These are phyloP conservation scores for Russula emetica DNA, from an alignment of 768 basidiomycete species.

Conservation along the genomic window DNA sequence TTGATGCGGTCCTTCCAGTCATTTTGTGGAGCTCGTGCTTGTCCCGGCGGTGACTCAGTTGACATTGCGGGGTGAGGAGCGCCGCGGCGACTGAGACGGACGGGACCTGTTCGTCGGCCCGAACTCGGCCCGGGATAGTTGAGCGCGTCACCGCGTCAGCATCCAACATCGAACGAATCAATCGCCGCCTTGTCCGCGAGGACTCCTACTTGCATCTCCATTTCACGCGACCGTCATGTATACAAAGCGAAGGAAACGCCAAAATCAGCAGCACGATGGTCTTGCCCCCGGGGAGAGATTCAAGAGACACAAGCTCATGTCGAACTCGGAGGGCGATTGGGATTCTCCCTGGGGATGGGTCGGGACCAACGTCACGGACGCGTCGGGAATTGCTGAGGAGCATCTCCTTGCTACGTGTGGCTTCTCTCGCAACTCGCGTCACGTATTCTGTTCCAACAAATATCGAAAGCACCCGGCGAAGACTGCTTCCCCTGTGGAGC, in stretches of 20 bases:
- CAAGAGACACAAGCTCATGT: conserved; percentile 52
- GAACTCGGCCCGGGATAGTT: conserved; percentile 8
- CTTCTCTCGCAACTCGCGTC: conserved; percentile 47
- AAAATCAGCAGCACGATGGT: conserved; percentile 45
- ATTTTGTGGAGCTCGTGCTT: background rate
- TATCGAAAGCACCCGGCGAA: conserved; percentile 35
- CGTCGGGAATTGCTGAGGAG: conserved; percentile 58
- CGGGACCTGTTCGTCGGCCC: conserved; percentile 1
- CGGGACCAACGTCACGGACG: conserved; percentile 53
- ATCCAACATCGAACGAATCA: conserved; percentile 8
- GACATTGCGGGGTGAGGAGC: background rate
- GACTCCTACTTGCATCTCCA: background rate
- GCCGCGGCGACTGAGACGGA: background rate
- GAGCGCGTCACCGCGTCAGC: conserved; percentile 10
- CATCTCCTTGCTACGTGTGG: conserved; percentile 68
- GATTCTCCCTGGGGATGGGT: conserved; percentile 78
- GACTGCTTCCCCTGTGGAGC: conserved; percentile 27
- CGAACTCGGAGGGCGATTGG: conserved; percentile 29
- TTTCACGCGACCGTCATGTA: conserved; percentile 41
- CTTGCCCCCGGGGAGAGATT: conserved; percentile 59
- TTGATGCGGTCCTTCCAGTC: conserved; percentile 9
- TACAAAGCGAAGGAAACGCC: conserved; percentile 55
- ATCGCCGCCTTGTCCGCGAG: conserved; percentile 1
- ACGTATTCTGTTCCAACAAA: conserved; percentile 57
- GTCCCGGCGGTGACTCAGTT: background rate